A percentile compares a stretch with the other conserved stretches of the same genome.
These are phyloP conservation scores for Conringia planisiliqua DNA, from an alignment of 345 rosid species.

Conservation along the genomic window DNA sequence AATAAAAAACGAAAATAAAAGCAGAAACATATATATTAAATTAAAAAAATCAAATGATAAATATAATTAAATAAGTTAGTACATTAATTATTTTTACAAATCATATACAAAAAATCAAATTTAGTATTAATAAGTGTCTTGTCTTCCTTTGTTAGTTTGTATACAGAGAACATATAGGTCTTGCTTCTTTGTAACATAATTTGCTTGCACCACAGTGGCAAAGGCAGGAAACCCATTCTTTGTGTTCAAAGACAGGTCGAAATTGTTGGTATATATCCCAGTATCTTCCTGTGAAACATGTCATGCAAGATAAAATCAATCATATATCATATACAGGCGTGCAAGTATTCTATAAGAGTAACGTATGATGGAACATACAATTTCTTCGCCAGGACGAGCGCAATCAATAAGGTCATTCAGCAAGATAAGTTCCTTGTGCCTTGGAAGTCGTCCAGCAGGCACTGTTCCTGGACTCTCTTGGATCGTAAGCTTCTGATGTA, in stretches of 20 bases:
- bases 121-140: too few relatives aligned
- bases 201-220: slow-evolving; percentile 95
- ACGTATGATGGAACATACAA: slow-evolving; percentile 40
- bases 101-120: too few relatives aligned
- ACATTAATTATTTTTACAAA: too few relatives aligned
- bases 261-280: slow-evolving; percentile 88
- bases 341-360: background rate
- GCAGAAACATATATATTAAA: too few relatives aligned
- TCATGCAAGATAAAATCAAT: background rate
- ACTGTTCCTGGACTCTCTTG: too few relatives aligned
- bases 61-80: too few relatives aligned
- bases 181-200: slow-evolving; percentile 86
- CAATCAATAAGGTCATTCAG: too few relatives aligned
- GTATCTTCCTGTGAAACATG: slow-evolving; percentile 73
- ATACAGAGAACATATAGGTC: slow-evolving; percentile 95
- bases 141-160: slow-evolving; percentile 96
- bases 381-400: slow-evolving; percentile 97
- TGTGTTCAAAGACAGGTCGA: slow-evolving; percentile 90
- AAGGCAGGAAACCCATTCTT: slow-evolving; percentile 98
- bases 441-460: too few relatives aligned
- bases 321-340: background rate
- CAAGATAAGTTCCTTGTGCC: too few relatives aligned
- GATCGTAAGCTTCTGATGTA: too few relatives aligned
- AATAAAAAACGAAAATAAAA: too few relatives aligned
- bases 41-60: too few relatives aligned